Base-by-base conservation (phyloP, 73 alveolate species). In the Paramecium pentaurelia region DNA sequence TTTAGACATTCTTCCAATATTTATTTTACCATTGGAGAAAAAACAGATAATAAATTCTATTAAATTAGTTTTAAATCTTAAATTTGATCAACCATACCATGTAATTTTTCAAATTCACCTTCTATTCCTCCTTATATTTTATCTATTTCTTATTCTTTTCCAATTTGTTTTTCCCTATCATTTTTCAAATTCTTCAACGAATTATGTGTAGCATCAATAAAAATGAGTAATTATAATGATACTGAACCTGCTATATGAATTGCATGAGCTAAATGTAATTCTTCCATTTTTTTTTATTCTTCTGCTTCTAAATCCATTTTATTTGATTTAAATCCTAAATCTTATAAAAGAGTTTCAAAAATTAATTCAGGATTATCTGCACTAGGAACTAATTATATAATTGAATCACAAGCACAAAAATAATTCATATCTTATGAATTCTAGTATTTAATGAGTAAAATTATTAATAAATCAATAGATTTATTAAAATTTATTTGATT, bases 91-190 rank as follows among this genome's bases (percentile, higher is more conserved):
- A 87, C 47, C 6, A 27, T 38, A 3, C 71, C 93, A 40, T 64
- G 86, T 40, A 73, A 44, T 40, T 68, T 87, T 87, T 87, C 93
- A 40, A 64, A 87, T 49, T 87, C 93, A 20, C 88, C 93, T 87
- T 87, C 93, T 68, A 64, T 30, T 1, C 93, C 93, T 0, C 93
- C 93, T 49, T 59, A 34, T 5, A 87, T 68, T 47, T 87, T 87
- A 87, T 87, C 93, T 42, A 87, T 44, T 87, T 87, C 93, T 34
- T 87, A 20, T 87, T 87, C 64, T 38, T 87, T 58, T 37, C 86
- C 93, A 6, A 44, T 28, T 59, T 60, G 32, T 59, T 87, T 87
- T 36, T 87, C 93, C 20, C 88, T 77, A 9, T 87, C 93, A 60
- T 64, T 68, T 70, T 64, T 87, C 6, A 60, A 11, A 25, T 87